phyloP scores from a whole-genome alignment of 768 basidiomycete species.

The Glaciozyma antarctica region DNA sequence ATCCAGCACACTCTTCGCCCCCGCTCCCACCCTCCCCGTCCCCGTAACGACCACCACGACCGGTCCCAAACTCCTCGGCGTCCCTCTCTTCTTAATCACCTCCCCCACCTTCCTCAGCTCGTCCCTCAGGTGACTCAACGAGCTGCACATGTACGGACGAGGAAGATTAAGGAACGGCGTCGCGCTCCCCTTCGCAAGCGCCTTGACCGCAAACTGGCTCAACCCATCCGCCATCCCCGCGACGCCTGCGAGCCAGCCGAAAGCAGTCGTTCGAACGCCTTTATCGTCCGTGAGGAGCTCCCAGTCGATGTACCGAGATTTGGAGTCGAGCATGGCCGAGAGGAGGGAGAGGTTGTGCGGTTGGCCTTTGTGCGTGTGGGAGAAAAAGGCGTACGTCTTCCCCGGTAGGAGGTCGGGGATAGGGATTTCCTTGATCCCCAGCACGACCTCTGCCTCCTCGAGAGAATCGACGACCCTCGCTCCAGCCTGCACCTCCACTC shows the following conservation, averaged over 20 bases:
- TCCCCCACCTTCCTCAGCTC: slow-evolving; percentile 52
- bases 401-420: neutral
- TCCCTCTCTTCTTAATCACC: slow-evolving; percentile 52
- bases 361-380: slow-evolving; percentile 50
- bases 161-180: slow-evolving; percentile 76
- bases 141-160: slow-evolving; percentile 64
- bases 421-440: slow-evolving; percentile 77
- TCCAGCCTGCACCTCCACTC: slow-evolving; percentile 53
- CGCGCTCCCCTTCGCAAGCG: slow-evolving; percentile 67
- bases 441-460: slow-evolving; percentile 56
- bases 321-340: slow-evolving; percentile 40
- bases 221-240: slow-evolving; percentile 78
- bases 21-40: slow-evolving; percentile 70
- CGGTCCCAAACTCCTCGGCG: slow-evolving; percentile 57
- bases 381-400: slow-evolving; percentile 75
- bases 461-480: slow-evolving; percentile 56
- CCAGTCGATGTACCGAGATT: slow-evolving; percentile 60
- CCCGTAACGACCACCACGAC: slow-evolving; percentile 55
- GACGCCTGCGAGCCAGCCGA: slow-evolving; percentile 79
- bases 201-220: slow-evolving; percentile 63
- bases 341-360: slow-evolving; percentile 73
- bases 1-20: slow-evolving; percentile 59
- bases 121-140: slow-evolving; percentile 48
- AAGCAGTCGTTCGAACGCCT: slow-evolving; percentile 72
- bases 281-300: slow-evolving; percentile 59